Evolutionary conservation across 805 yeast species (phyloP), one percentile per base, ranked within the genome.

Genomic region (Schwanniomyces occidentalis): DNA sequence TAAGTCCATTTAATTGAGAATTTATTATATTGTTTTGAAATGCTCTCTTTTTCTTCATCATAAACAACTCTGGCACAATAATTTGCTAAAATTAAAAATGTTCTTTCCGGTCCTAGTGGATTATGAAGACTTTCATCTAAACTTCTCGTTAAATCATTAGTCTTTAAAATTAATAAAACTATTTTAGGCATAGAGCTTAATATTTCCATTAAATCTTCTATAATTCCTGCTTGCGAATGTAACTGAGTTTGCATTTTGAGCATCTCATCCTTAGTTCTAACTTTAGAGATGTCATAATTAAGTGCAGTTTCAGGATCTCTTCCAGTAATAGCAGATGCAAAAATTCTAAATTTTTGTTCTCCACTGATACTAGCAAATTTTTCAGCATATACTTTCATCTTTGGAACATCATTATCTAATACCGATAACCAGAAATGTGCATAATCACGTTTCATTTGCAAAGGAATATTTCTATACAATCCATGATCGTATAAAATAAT

Each of bases 401-500:
- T 64, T 2, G 66, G 73, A 8, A 73, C 71, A 54, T 90, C 78
- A 25, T 75, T 75, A 46, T 88, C 91, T 39, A 93, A 61, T 33
- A 93, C 63, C 0, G 96, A 87, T 13, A 93, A 65, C 99, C 99
- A 93, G 54, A 93, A 87, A 42, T 80, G 84, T 1, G 97, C 85
- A 57, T 93, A 93, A 41, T 84, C 82, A 13, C 88, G 67, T 42
- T 95, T 78, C 76, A 84, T 77, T 35, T 77, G 73, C 2, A 82
- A 67, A 1, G 95, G 84, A 8, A 95, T 88, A 39, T 82, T 78
- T 41, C 99, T 72, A 57, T 93, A 93, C 13, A 93, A 69, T 0
- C 99, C 99, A 58, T 93, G 99, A 61, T 93, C 99, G 56, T 88
- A 95, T 13, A 93, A 69, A 5, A 93, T 70, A 33, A 93, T 86